A percentile compares a stretch with the other conserved stretches of the same genome.
phyloP scores from a whole-genome alignment of 192 early-diverging fungal species.

The Coemansia sp. region DNA sequence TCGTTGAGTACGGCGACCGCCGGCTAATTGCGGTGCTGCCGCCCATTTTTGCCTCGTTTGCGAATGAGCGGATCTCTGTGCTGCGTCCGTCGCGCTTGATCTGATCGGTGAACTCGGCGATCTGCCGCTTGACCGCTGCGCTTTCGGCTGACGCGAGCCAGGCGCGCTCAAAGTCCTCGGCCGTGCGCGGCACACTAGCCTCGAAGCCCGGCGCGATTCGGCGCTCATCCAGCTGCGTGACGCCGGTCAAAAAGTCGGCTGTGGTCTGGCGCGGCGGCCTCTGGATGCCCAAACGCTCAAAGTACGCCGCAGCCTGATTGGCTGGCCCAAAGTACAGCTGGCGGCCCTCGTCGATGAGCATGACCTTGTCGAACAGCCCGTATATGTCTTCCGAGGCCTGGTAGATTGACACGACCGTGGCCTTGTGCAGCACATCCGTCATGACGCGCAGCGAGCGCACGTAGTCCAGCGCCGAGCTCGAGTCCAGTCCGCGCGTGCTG shows the following conservation, averaged over 20 bases:
- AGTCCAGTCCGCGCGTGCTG: constrained; percentile 76
- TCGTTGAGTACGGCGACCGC: constrained; percentile 62
- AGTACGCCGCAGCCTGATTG: constrained; percentile 50
- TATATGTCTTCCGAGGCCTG: constrained; percentile 74
- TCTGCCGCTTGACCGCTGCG: constrained; percentile 35
- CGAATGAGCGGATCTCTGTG: constrained; percentile 46
- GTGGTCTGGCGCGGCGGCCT: constrained; percentile 58
- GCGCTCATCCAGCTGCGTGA: constrained; percentile 61
- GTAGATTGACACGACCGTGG: constrained; percentile 64
- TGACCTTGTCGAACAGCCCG: constrained; percentile 59
- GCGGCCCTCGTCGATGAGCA: constrained; percentile 50
- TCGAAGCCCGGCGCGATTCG: constrained; percentile 57
- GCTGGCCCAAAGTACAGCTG: constrained; percentile 60
- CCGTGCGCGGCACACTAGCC: constrained; percentile 52
- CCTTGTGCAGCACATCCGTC: constrained; percentile 66
- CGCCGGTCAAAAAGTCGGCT: constrained; percentile 64
- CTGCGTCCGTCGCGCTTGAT: constrained; percentile 37
- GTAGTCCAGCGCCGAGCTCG: constrained; percentile 79
- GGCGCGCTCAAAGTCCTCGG: constrained; percentile 62
- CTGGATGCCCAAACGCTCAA: constrained; percentile 50
- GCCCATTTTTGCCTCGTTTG: constrained; percentile 43
- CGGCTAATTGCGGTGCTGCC: constrained; percentile 42
- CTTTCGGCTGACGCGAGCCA: constrained; percentile 53
- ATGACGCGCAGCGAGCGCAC: constrained; percentile 70
- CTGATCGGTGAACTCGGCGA: constrained; percentile 47